Evolutionary conservation across 176 grass and related monocot genomes (phyloP), one percentile per base, ranked within the genome.

Genomic region (Avena eriantha): DNA sequence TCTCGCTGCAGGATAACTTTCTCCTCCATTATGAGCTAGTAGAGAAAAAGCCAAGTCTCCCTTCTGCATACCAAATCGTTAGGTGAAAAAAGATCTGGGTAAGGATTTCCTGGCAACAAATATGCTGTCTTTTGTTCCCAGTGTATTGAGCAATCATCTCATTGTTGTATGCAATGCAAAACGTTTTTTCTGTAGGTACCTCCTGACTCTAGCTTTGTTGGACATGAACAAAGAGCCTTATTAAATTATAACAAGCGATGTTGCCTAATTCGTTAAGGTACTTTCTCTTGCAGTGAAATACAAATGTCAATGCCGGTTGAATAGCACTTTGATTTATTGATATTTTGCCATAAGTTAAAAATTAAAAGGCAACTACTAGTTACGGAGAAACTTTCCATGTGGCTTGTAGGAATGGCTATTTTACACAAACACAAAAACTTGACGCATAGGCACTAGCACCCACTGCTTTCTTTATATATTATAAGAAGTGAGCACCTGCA

Each of bases 1-100:
- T 79, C 10, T 85, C 60, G n/a, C 54, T 92, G 80, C 88, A 97
- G 95, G 95, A 97, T 43, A 94, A 90, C 86, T 97, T 97, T 89
- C 81, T 97, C 80, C 90, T 97, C 39, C 78, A 94, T 43, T 97
- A 97, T 54, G 95, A 97, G 24, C 81, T 70, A 57, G 58, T 97
- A 83, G 95, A 97, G 92, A 97, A 97, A 73, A 93, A 45, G 59
- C 95, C 95, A 77, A 22, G 82, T 46, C 83, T 92, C 45, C 86
- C 88, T 88, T 87, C 94, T 43, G 67, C 61, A 41, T 68, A 73
- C 53, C 77, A 87, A 87, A 90, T 88, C 59, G 46, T 89, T 89
- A 69, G 92, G 85, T 97, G 87, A 97, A 88, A 60, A 23, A 23
- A 47, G 61, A 50, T 89, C 53, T 87, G 73, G 86, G 90, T 97